Evolutionary conservation across 2,329 filamentous ascomycete genomes (phyloP).

Genomic region (Peltaster fructicola): DNA sequence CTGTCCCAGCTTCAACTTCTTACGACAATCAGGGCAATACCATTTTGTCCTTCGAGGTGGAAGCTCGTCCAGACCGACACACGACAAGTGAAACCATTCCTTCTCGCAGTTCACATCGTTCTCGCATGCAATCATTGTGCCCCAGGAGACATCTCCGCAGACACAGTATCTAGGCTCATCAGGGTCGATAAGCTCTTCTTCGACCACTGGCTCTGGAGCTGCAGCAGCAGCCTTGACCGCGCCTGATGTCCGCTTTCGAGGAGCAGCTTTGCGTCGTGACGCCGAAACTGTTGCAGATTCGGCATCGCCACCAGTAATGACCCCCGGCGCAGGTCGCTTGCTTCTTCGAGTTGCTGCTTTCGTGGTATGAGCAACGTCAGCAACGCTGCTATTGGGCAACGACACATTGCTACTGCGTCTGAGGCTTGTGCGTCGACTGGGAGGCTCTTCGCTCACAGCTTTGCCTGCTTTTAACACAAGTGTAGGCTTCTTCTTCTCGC

Average conservation of each 20-base stretch:
- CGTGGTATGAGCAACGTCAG: slow-evolving; percentile 5
- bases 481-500: slow-evolving; percentile 15
- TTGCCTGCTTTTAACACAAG: slow-evolving; percentile 25
- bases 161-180: slow-evolving; percentile 61
- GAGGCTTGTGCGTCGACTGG: slow-evolving; percentile 22
- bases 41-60: slow-evolving; percentile 61
- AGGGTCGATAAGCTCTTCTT: slow-evolving; percentile 42
- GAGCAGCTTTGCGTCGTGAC: slow-evolving; percentile 52
- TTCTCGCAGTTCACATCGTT: slow-evolving; percentile 60
- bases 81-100: slow-evolving; percentile 74
- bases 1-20: slow-evolving; percentile 25
- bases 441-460: slow-evolving; percentile 32
- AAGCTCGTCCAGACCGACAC: slow-evolving; percentile 50
- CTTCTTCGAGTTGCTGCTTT: slow-evolving; percentile 29
- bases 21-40: slow-evolving; percentile 66
- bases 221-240: slow-evolving; percentile 30
- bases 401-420: slow-evolving; percentile 30
- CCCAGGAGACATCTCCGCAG: slow-evolving; percentile 65
- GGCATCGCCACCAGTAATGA: slow-evolving; percentile 40
- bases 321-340: slow-evolving; percentile 54
- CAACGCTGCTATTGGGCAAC: slow-evolving; percentile 17
- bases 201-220: slow-evolving; percentile 2
- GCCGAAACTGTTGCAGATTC: slow-evolving; percentile 49
- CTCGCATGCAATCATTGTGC: slow-evolving; percentile 70
- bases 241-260: too few species aligned